These are phyloP conservation scores for Daldinia caldariorum DNA, from an alignment of 495 filamentous ascomycete species.

Conservation along the genomic window DNA sequence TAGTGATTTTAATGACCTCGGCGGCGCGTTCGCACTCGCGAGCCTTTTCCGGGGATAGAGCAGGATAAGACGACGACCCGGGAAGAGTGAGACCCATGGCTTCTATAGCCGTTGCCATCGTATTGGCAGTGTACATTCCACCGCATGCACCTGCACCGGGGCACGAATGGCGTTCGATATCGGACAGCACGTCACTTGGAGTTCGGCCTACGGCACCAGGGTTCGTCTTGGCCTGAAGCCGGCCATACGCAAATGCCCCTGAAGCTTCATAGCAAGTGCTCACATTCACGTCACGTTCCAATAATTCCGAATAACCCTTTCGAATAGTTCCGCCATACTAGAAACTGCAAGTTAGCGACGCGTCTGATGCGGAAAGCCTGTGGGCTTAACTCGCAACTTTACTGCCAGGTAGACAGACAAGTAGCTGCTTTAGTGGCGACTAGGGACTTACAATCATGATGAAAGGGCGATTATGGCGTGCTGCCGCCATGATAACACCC, in stretches of 20 bases:
- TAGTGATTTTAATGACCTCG: conserved; percentile 81
- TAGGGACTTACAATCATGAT: conserved; percentile 59
- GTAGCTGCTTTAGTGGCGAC: neutral
- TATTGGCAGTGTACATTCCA: conserved; percentile 97
- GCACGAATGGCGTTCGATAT: conserved; percentile 86
- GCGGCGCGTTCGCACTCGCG: conserved; percentile 90
- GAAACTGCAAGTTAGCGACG: neutral
- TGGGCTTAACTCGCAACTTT: neutral
- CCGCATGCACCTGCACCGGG: conserved; percentile 95
- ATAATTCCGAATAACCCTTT: conserved; percentile 80
- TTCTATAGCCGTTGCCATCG: conserved; percentile 96
- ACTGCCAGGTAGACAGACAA: neutral
- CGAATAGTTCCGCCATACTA: conserved; percentile 89
- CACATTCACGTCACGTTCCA: conserved; percentile 87
- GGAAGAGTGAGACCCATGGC: conserved; percentile 92
- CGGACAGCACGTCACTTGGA: conserved; percentile 82
- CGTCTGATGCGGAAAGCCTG: neutral
- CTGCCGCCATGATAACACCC: conserved; percentile 72
- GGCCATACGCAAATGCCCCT: conserved; percentile 86
- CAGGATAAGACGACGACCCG: conserved; percentile 90
- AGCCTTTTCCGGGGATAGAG: conserved; percentile 86
- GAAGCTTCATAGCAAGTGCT: conserved; percentile 89
- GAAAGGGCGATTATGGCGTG: conserved; percentile 88
- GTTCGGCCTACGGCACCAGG: conserved; percentile 55
- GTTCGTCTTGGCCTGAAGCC: conserved; percentile 57